phyloP scores from a whole-genome alignment of 1,284 basidiomycete genomes.

The Cutaneotrichosporon cutaneum region DNA sequence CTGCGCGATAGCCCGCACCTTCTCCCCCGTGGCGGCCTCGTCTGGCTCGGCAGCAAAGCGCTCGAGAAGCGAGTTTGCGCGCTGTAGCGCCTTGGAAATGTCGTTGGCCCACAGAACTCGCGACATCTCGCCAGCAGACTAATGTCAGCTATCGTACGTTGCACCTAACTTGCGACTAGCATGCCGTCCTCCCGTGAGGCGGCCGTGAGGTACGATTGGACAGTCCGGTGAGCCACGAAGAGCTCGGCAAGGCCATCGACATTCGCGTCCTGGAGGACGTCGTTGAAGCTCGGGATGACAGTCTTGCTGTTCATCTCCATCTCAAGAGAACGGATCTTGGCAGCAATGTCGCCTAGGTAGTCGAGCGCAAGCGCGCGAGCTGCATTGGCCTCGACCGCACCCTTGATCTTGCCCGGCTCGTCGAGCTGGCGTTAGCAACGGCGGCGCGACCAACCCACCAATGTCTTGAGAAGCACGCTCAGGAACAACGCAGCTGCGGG shows the following conservation, averaged over 20 bases:
- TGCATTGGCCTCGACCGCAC: conserved; percentile 69
- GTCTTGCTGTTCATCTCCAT: conserved; percentile 24
- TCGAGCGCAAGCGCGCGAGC: conserved; percentile 85
- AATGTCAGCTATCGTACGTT: conserved; percentile 2
- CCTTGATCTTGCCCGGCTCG: conserved; percentile 79
- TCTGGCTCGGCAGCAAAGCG: conserved; percentile 33
- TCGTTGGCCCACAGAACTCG: conserved; percentile 44
- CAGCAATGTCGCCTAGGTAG: conserved; percentile 87
- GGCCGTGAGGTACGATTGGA: conserved; percentile 52
- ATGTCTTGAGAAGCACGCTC: conserved; percentile 71
- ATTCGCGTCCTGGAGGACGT: conserved; percentile 62
- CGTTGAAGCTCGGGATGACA: conserved; percentile 62
- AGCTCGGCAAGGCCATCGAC: conserved; percentile 61
- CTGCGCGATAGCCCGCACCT: conserved; percentile 29
- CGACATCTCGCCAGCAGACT: conserved; percentile 39
- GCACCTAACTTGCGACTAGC: conserved; percentile 24
- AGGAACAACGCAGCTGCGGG: conserved; percentile 83
- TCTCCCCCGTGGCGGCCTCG: conserved; percentile 26
- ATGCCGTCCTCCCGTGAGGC: conserved; percentile 40
- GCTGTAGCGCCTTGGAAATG: conserved; percentile 32
- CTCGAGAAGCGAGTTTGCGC: conserved; percentile 33
- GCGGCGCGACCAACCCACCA: conserved; percentile 59
- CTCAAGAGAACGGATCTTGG: conserved; percentile 64
- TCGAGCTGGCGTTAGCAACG: conserved; percentile 57
- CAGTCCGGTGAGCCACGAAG: conserved; percentile 54